A percentile compares a stretch with the other conserved stretches of the same genome.
Evolutionary conservation across 179 eudicot genomes (phyloP).

Genomic region (Kewa caespitosa): DNA sequence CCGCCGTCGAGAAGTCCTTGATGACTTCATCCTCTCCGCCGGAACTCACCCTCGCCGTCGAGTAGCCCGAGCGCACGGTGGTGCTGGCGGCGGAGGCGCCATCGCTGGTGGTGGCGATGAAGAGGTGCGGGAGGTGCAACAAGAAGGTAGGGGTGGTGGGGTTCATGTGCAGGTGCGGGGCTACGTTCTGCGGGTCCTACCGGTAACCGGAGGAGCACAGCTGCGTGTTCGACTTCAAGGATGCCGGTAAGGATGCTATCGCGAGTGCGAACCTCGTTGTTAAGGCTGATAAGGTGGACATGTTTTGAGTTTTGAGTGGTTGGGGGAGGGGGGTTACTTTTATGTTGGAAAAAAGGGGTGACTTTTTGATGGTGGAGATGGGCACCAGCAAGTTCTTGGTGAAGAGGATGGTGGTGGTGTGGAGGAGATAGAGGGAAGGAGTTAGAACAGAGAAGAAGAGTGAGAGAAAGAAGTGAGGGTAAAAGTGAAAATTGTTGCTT

Average conservation of each 20-base stretch:
- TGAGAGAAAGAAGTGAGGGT: too few relatives aligned
- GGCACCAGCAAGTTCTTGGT: too few relatives aligned
- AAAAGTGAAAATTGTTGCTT: too few relatives aligned
- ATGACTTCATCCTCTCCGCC: not conserved
- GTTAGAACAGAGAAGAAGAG: too few relatives aligned
- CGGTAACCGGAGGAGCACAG: constrained; percentile 66
- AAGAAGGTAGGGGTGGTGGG: constrained; percentile 67
- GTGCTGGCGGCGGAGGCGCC: not conserved
- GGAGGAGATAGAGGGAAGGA: too few relatives aligned
- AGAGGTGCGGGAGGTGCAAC: constrained; percentile 52
- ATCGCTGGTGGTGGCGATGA: not conserved
- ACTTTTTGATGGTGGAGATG: too few relatives aligned
- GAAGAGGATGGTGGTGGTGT: too few relatives aligned
- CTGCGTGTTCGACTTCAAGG: constrained; percentile 52
- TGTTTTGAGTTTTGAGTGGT: constrained; percentile 41
- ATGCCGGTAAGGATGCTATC: constrained; percentile 38
- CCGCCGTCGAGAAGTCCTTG: constrained; percentile 36
- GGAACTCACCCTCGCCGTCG: constrained; percentile 3
- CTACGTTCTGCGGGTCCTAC: constrained; percentile 61
- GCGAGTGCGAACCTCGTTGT: constrained; percentile 58
- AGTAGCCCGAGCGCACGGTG: not conserved
- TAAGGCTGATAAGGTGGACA: constrained; percentile 55
- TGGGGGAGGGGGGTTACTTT: not conserved
- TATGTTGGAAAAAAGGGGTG: too few relatives aligned
- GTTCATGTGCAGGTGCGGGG: constrained; percentile 64